Conservation (phyloP, 2,329 filamentous ascomycete genomes). For the Arthrobotrys iridis region DNA sequence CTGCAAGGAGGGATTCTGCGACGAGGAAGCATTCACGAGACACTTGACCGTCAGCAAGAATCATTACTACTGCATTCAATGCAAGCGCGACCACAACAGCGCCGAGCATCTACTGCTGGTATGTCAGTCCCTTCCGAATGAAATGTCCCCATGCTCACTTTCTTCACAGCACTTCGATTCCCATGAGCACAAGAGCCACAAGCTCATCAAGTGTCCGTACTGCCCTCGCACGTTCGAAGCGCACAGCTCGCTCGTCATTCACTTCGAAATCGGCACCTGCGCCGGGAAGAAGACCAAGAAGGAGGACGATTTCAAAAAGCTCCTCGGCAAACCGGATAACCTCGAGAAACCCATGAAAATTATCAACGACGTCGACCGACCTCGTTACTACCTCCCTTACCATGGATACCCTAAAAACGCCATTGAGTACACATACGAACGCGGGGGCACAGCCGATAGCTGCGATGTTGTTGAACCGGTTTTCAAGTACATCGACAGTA, state of each 20-base stretch:
- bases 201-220: conserved; percentile 49
- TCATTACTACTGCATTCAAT: conserved; percentile 48
- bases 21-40: conserved; percentile 38
- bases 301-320: conserved; percentile 35
- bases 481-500: conserved; percentile 48
- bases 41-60: conserved; percentile 49
- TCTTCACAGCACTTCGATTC: conserved; percentile 40
- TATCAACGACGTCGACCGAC: conserved; percentile 43
- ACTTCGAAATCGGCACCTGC: conserved; percentile 52
- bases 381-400: conserved; percentile 44
- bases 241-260: conserved; percentile 48
- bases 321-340: conserved; percentile 34
- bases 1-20: conserved; percentile 36
- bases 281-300: conserved; percentile 38
- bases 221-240: conserved; percentile 50
- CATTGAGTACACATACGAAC: conserved; percentile 44
- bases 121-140: background rate
- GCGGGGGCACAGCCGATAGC: conserved; percentile 17
- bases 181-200: conserved; percentile 46
- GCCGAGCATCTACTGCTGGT: conserved; percentile 44
- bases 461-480: conserved; percentile 42
- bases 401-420: conserved; percentile 49
- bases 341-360: conserved; percentile 49
- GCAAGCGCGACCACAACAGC: conserved; percentile 51
- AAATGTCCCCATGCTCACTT: background rate